Evolutionary conservation across 1,284 basidiomycete genomes (phyloP).

Genomic region (Trametes versicolor): DNA sequence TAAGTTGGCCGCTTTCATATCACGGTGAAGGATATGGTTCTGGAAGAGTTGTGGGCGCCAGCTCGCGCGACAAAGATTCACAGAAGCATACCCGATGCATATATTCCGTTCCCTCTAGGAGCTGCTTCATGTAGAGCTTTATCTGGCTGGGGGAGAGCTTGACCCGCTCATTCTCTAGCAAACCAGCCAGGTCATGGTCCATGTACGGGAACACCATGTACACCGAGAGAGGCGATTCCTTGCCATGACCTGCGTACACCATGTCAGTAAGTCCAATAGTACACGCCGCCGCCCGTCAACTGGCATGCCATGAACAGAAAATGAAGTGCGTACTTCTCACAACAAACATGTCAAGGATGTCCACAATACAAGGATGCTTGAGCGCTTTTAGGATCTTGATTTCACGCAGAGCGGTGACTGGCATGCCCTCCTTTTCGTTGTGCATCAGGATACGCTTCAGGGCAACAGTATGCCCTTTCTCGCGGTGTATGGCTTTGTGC

Average conservation of each 20-base stretch:
- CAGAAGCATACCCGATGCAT: slow-evolving; percentile 81
- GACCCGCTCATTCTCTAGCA: slow-evolving; percentile 91
- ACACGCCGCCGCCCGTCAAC: background rate
- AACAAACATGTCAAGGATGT: slow-evolving; percentile 93
- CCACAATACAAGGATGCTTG: slow-evolving; percentile 86
- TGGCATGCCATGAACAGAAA: background rate
- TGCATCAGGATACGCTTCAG: slow-evolving; percentile 97
- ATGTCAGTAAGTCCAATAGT: background rate
- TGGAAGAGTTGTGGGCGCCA: slow-evolving; percentile 45
- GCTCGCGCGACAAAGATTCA: slow-evolving; percentile 15
- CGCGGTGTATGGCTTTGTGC: slow-evolving; percentile 81
- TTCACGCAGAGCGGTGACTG: slow-evolving; percentile 97
- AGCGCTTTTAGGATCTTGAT: slow-evolving; percentile 96
- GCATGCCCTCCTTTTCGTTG: slow-evolving; percentile 96
- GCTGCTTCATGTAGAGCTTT: slow-evolving; percentile 96
- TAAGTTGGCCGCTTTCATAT: slow-evolving; percentile 98
- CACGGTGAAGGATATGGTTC: slow-evolving; percentile 97
- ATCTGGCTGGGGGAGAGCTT: slow-evolving; percentile 85
- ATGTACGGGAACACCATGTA: slow-evolving; percentile 99
- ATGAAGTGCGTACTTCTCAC: slow-evolving; percentile 63
- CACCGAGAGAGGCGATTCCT: slow-evolving; percentile 78
- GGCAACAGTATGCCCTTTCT: slow-evolving; percentile 77
- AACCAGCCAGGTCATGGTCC: slow-evolving; percentile 97
- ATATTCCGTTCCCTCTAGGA: slow-evolving; percentile 94
- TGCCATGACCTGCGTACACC: slow-evolving; percentile 59